phyloP scores from a whole-genome alignment of 768 basidiomycete species.

The Clitopilus hobsonii region DNA sequence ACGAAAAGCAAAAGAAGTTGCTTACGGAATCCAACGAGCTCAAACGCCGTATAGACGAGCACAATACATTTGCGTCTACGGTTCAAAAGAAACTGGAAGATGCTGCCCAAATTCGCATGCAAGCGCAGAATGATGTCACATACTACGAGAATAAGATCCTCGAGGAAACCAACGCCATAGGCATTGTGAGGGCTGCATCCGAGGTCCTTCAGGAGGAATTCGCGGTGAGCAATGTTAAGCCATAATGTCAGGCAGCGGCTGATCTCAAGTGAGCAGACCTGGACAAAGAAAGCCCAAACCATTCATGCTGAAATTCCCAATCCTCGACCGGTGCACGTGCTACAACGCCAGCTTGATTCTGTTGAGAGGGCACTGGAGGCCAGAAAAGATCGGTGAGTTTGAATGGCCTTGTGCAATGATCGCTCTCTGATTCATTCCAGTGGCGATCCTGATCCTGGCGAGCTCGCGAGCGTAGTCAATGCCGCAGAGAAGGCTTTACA shows the following conservation, averaged over 20 bases:
- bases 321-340: conserved; percentile 49
- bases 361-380: conserved; percentile 61
- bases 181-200: conserved; percentile 37
- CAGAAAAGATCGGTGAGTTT: conserved; percentile 54
- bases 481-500: conserved; percentile 56
- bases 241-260: background rate
- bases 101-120: conserved; percentile 43
- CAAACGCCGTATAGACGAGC: conserved; percentile 46
- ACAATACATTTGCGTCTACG: conserved; percentile 12
- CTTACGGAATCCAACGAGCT: conserved; percentile 40
- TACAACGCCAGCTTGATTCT: conserved; percentile 60
- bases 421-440: conserved; percentile 26
- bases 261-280: conserved; percentile 35
- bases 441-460: conserved; percentile 73
- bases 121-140: conserved; percentile 41
- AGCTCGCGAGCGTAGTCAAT: conserved; percentile 70
- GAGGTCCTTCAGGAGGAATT: conserved; percentile 60
- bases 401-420: background rate
- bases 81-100: conserved; percentile 43
- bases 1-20: conserved; percentile 38
- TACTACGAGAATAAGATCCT: conserved; percentile 51
- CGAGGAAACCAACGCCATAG: conserved; percentile 42
- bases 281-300: conserved; percentile 59
- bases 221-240: conserved; percentile 33
- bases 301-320: conserved; percentile 56